Evolutionary conservation across 495 filamentous ascomycete genomes (phyloP).

Genomic region (Annulohypoxylon moriforme): DNA sequence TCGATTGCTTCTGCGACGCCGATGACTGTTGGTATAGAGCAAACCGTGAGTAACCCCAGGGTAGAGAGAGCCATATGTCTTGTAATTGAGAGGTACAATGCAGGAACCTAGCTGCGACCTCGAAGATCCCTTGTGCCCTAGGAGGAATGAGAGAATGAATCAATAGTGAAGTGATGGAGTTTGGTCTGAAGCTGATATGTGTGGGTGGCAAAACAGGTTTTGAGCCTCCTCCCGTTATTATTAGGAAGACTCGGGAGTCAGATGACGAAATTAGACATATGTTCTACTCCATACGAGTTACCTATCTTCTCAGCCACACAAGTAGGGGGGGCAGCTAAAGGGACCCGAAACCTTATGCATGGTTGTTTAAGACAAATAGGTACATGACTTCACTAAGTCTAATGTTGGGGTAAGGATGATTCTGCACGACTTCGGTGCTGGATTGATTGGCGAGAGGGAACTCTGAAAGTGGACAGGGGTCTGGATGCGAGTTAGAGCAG

Average conservation of each 20-base stretch:
- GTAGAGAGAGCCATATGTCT: constrained; percentile 47
- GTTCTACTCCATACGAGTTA: constrained; percentile 4
- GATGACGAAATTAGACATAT: constrained; percentile 31
- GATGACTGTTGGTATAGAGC: constrained; percentile 62
- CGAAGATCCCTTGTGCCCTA: constrained; percentile 33
- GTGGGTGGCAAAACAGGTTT: constrained; percentile 40
- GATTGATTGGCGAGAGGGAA: constrained; percentile 18
- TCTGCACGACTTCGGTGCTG: constrained; percentile 18
- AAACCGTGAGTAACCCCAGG: constrained; percentile 59
- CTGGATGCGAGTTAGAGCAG: constrained; percentile 14
- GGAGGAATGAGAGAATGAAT: constrained; percentile 5
- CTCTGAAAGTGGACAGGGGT: constrained; percentile 12
- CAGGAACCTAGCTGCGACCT: constrained; percentile 18
- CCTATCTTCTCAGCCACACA: constrained; percentile 26
- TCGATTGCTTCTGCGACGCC: constrained; percentile 63
- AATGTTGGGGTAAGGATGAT: background rate
- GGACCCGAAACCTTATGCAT: background rate
- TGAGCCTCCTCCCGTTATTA: constrained; percentile 27
- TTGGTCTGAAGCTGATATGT: constrained; percentile 12
- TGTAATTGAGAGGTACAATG: constrained; percentile 24
- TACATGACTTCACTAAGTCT: constrained; percentile 20
- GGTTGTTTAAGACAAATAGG: constrained; percentile 10
- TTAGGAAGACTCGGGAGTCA: background rate
- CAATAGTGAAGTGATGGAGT: constrained; percentile 13
- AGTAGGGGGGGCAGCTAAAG: background rate